These are phyloP conservation scores for Gautieria morchelliformis DNA, from an alignment of 768 basidiomycete genomes.

Conservation along the genomic window DNA sequence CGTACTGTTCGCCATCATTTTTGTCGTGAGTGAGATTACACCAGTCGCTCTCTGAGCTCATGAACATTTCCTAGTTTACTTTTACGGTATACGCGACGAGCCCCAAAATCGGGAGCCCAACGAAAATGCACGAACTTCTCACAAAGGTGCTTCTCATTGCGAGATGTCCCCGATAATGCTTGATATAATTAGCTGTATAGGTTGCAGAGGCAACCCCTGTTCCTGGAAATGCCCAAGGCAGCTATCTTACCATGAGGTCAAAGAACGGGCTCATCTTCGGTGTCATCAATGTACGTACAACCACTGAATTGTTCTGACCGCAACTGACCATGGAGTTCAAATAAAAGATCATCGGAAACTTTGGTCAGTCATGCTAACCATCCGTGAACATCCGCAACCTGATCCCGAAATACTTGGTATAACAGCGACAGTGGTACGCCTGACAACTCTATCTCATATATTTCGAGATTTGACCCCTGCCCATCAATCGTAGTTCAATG, in stretches of 20 bases:
- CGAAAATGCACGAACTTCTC: conserved; percentile 73
- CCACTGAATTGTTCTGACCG: background rate
- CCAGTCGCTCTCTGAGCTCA: background rate
- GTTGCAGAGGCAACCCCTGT: conserved; percentile 53
- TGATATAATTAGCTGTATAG: background rate
- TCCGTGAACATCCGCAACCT: background rate
- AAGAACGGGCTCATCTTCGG: conserved; percentile 73
- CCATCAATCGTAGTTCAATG: conserved; percentile 29
- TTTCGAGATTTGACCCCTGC: background rate
- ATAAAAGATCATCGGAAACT: conserved; percentile 59
- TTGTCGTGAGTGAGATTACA: conserved; percentile 34
- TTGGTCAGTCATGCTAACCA: conserved; percentile 38
- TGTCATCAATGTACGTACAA: conserved; percentile 54
- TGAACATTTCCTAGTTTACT: conserved; percentile 4
- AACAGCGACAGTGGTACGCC: conserved; percentile 8
- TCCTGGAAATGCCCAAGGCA: conserved; percentile 73
- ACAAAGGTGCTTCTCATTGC: conserved; percentile 18
- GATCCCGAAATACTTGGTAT: conserved; percentile 11
- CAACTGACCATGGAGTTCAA: background rate
- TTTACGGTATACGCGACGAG: conserved; percentile 81
- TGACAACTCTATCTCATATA: background rate
- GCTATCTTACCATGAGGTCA: conserved; percentile 71
- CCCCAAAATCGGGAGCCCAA: conserved; percentile 68
- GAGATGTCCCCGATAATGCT: background rate
- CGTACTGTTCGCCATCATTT: conserved; percentile 80